A percentile compares a stretch with the other conserved stretches of the same genome.
phyloP scores from a whole-genome alignment of 106 monocot genomes.

The Platanthera guangdongensis region DNA sequence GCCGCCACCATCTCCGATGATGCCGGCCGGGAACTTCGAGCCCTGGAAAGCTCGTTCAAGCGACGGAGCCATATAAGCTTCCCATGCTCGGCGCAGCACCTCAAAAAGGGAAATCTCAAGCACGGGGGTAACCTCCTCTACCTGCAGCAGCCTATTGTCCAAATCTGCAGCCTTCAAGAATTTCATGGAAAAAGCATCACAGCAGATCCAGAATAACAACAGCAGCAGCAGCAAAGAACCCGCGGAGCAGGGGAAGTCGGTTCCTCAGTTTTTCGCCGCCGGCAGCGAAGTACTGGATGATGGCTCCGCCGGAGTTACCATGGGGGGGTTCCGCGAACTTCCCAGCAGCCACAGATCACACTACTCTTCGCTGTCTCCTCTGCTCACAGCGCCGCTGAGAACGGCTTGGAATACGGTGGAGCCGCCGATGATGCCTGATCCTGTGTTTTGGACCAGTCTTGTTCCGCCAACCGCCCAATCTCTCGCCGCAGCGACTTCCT shows the following conservation, averaged over 20 bases:
- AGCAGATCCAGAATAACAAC: constrained; percentile 36
- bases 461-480: constrained; percentile 36
- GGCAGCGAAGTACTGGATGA: constrained; percentile 20
- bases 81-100: constrained; percentile 51
- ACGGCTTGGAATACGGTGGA: constrained; percentile 58
- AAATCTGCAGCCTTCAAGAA: constrained; percentile 73
- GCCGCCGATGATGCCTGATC: constrained; percentile 36
- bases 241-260: constrained; percentile 25
- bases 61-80: constrained; percentile 67
- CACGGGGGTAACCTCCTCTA: constrained; percentile 25
- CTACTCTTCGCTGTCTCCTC: constrained; percentile 28
- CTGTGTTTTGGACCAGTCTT: constrained; percentile 61
- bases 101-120: constrained; percentile 25
- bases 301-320: constrained; percentile 24
- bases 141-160: constrained; percentile 57
- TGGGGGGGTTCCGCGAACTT: constrained; percentile 22
- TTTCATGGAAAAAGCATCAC: constrained; percentile 46
- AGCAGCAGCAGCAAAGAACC: constrained; percentile 18
- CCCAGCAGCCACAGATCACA: constrained; percentile 32
- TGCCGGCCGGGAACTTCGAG: constrained; percentile 44
- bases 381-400: constrained; percentile 39
- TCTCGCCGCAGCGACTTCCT: constrained; percentile 21
- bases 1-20: constrained; percentile 35
- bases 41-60: constrained; percentile 39
- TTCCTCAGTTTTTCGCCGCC: constrained; percentile 18